Evolutionary conservation across 2,329 filamentous ascomycete genomes (phyloP).

Genomic region (Fusarium sp.): DNA sequence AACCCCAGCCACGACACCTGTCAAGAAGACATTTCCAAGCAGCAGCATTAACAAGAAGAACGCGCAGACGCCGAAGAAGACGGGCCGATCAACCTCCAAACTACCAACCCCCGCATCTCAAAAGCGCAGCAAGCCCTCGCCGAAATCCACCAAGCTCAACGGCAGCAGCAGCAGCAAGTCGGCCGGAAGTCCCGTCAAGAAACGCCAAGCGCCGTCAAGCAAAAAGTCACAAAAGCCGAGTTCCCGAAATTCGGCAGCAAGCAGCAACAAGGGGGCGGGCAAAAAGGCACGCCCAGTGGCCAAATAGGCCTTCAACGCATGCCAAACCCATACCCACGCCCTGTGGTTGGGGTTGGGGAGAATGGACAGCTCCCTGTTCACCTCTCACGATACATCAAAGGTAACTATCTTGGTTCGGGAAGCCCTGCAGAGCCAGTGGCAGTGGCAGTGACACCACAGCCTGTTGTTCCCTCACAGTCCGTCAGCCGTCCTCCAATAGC

Average conservation of each 20-base stretch:
- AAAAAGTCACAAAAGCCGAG: conserved; percentile 20
- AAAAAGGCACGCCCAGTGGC: not conserved
- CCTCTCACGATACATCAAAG: conserved; percentile 30
- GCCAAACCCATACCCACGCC: conserved; percentile 23
- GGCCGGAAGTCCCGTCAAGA: conserved; percentile 46
- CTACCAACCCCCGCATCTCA: conserved; percentile 29
- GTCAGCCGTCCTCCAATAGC: not conserved
- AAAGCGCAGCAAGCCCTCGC: conserved; percentile 26
- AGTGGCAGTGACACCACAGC: conserved; percentile 11
- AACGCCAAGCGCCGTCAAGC: conserved; percentile 12
- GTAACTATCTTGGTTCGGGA: conserved; percentile 17
- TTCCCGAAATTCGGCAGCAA: not conserved
- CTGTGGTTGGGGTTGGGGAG: conserved; percentile 9
- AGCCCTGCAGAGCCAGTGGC: conserved; percentile 2
- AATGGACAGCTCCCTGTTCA: not conserved
- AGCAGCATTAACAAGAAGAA: conserved; percentile 47
- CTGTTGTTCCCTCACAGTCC: conserved; percentile 14
- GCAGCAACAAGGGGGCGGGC: conserved; percentile 14
- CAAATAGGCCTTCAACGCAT: not conserved
- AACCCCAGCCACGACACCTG: conserved; percentile 40
- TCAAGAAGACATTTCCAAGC: conserved; percentile 39
- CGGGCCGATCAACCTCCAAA: conserved; percentile 25
- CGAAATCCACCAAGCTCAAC: conserved; percentile 26
- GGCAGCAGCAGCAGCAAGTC: not conserved
- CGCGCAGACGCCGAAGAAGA: conserved; percentile 46